Evolutionary conservation across 257 asterid species (phyloP).

Genomic region (Scutellaria baicalensis): DNA sequence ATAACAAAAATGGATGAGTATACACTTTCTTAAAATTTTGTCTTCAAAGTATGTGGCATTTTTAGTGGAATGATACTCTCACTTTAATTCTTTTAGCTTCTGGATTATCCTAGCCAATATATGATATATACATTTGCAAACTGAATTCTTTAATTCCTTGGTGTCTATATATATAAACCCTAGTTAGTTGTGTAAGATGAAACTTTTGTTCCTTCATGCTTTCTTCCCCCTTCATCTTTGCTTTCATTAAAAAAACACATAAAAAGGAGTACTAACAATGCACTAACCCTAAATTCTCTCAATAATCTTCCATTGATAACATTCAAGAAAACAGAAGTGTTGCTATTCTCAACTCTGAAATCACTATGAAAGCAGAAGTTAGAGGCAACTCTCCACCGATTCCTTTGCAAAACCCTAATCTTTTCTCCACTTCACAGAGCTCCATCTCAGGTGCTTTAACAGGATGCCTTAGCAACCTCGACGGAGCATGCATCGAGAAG

Average conservation of each 20-base stretch:
- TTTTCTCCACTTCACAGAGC: conserved; percentile 27
- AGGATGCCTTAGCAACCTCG: conserved; percentile 51
- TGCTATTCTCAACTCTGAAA: not conserved
- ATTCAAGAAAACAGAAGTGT: not conserved
- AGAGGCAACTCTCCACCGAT: conserved; percentile 28
- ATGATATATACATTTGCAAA: no score
- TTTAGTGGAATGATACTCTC: not conserved
- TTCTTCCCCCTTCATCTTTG: not conserved
- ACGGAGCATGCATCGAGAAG: conserved; percentile 77
- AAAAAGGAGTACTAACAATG: not conserved
- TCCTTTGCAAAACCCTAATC: conserved; percentile 32
- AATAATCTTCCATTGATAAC: not conserved
- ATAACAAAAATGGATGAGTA: not conserved
- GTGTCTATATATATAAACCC: conserved; percentile 17
- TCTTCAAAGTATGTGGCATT: not conserved
- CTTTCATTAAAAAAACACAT: no score
- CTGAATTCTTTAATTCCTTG: conserved; percentile 6
- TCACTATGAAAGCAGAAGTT: conserved; percentile 43
- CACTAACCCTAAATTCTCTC: not conserved
- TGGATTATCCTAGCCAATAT: not conserved
- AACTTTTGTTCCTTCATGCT: not conserved
- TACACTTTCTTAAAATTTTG: conserved; percentile 4
- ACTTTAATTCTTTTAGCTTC: not conserved
- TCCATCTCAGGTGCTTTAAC: conserved; percentile 41
- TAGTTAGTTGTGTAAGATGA: conserved; percentile 3